A percentile compares a stretch with the other conserved stretches of the same genome.
phyloP scores from a whole-genome alignment of 305 asterid species.

The Coffea humblotiana region DNA sequence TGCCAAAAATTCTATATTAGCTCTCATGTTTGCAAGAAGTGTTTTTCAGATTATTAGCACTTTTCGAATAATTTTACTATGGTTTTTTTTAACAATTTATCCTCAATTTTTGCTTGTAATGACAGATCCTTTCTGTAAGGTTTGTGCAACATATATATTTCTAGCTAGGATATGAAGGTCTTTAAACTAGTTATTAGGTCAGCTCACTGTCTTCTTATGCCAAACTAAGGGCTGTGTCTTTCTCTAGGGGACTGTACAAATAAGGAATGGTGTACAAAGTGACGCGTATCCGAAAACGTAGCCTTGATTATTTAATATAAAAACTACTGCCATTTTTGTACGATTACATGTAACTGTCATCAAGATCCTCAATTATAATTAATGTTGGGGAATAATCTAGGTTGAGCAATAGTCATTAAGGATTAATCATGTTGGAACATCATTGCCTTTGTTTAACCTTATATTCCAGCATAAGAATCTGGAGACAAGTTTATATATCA shows the following conservation, averaged over 20 bases:
- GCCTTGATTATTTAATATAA: background rate
- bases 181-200: too few relatives aligned
- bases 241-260: background rate
- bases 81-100: too few relatives aligned
- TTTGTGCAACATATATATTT: background rate
- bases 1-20: too few relatives aligned
- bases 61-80: too few relatives aligned
- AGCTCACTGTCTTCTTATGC: background rate
- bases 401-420: background rate
- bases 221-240: background rate
- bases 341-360: background rate
- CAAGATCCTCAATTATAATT: background rate
- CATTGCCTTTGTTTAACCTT: background rate
- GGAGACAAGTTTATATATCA: background rate
- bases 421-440: conserved; percentile 4
- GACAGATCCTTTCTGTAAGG: too few relatives aligned
- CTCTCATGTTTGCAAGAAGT: too few relatives aligned
- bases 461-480: conserved; percentile 4
- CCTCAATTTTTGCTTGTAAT: too few relatives aligned
- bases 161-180: background rate
- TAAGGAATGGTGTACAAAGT: background rate
- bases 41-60: too few relatives aligned
- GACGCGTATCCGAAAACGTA: background rate
- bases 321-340: background rate
- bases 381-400: conserved; percentile 1